Evolutionary conservation across 176 grass and related monocot genomes (phyloP).

Genomic region (Dactylis glomerata): DNA sequence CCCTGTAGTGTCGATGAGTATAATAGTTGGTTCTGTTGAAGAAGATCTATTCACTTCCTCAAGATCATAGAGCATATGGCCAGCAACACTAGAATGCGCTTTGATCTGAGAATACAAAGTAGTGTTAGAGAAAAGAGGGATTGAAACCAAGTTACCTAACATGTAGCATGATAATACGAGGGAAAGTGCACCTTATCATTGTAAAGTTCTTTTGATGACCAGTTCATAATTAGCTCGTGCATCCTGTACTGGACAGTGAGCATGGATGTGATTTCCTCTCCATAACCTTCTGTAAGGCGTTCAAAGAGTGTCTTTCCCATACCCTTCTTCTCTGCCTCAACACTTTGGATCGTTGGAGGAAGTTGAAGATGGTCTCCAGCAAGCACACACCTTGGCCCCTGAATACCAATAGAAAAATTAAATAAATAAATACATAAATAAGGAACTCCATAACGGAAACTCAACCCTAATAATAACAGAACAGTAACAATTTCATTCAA

Average conservation of each 20-base stretch:
- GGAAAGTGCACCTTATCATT: constrained; percentile 63
- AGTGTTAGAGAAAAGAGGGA: not conserved
- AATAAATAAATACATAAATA: not conserved
- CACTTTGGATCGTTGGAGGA: constrained; percentile 92
- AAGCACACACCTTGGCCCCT: constrained; percentile 88
- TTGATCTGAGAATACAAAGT: constrained; percentile 57
- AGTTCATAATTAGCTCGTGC: constrained; percentile 93
- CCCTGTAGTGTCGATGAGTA: constrained; percentile 99
- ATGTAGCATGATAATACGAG: not conserved
- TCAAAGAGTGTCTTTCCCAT: constrained; percentile 95
- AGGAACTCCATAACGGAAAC: not conserved
- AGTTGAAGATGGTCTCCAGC: constrained; percentile 97
- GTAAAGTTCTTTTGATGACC: constrained; percentile 99
- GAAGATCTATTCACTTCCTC: constrained; percentile 75
- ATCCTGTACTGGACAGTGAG: constrained; percentile 94
- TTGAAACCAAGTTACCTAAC: not conserved
- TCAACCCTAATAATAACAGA: not conserved
- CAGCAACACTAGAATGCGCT: constrained; percentile 78
- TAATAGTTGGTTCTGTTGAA: constrained; percentile 80
- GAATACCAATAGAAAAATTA: constrained; percentile 16
- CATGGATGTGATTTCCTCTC: constrained; percentile 79
- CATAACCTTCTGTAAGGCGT: constrained; percentile 70
- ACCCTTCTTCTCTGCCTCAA: constrained; percentile 86
- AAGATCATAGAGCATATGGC: constrained; percentile 84
- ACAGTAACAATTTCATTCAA: not conserved